Evolutionary conservation across 352 stramenopile genomes (phyloP).

Genomic region (Pythium phragmitis): DNA sequence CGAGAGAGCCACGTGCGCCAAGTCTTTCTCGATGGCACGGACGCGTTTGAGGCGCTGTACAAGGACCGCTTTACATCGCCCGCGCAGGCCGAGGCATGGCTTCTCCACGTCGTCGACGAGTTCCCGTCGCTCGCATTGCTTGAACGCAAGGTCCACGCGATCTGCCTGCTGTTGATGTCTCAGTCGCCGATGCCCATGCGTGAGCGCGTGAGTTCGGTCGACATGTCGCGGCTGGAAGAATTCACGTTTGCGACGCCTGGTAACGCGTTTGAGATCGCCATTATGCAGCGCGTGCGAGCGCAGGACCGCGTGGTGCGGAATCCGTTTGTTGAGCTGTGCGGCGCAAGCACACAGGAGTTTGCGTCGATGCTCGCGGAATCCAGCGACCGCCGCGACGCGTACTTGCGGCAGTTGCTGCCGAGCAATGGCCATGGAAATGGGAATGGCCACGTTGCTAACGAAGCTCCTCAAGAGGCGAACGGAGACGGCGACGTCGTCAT

Average conservation of each 20-base stretch:
- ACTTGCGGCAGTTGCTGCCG: constrained; percentile 14
- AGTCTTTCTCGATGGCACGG: constrained; percentile 68
- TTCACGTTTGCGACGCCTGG: constrained; percentile 60
- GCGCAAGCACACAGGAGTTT: constrained; percentile 16
- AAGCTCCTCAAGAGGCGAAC: background rate
- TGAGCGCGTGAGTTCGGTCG: constrained; percentile 8
- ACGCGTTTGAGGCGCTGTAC: constrained; percentile 55
- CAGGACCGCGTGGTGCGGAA: constrained; percentile 25
- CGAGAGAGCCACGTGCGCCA: constrained; percentile 67
- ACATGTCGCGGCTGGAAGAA: constrained; percentile 44
- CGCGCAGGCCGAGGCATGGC: constrained; percentile 50
- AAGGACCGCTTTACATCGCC: constrained; percentile 57
- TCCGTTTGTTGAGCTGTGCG: constrained; percentile 27
- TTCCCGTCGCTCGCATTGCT: constrained; percentile 72
- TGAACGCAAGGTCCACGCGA: constrained; percentile 71
- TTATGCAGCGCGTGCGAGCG: constrained; percentile 21
- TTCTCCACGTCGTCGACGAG: constrained; percentile 62
- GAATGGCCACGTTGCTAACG: background rate
- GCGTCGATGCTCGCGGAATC: constrained; percentile 14
- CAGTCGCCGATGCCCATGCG: constrained; percentile 1
- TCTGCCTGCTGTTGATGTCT: constrained; percentile 38
- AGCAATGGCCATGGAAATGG: background rate
- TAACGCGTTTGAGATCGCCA: constrained; percentile 54
- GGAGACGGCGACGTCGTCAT: constrained; percentile 4
- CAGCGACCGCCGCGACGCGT: constrained; percentile 10